phyloP scores from a whole-genome alignment of 495 filamentous ascomycete genomes.

The Barbatosphaeria neglecta region DNA sequence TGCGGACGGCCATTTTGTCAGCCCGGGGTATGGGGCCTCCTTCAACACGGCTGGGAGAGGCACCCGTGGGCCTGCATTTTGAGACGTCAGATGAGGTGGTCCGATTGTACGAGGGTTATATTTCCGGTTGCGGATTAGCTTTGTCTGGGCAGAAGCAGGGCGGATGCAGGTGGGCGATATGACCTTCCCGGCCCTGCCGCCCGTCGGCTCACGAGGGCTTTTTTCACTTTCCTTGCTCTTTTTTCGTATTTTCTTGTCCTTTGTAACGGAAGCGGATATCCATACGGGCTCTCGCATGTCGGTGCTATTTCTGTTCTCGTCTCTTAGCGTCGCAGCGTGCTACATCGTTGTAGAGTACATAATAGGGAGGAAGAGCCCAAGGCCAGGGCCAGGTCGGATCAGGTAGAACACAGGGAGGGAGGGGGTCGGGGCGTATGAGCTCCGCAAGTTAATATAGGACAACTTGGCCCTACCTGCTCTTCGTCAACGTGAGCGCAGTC shows the following conservation, averaged over 20 bases:
- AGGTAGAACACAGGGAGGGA: too few species aligned
- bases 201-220: background rate
- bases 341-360: too few species aligned
- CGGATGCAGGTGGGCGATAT: too few species aligned
- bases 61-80: constrained; percentile 22
- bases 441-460: too few species aligned
- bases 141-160: background rate
- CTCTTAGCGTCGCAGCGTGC: too few species aligned
- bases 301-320: too few species aligned
- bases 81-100: background rate
- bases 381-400: too few species aligned
- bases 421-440: too few species aligned
- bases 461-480: too few species aligned
- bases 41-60: constrained; percentile 40
- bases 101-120: background rate
- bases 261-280: background rate
- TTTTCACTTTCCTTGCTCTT: background rate
- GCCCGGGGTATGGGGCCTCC: constrained; percentile 14
- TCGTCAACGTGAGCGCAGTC: too few species aligned
- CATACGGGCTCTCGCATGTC: background rate
- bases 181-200: background rate
- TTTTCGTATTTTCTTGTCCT: too few species aligned
- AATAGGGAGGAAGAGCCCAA: too few species aligned
- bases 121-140: background rate
- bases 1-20: constrained; percentile 38